Evolutionary conservation across 2,329 filamentous ascomycete species (phyloP).

Genomic region (Ophiocordyceps australis): DNA sequence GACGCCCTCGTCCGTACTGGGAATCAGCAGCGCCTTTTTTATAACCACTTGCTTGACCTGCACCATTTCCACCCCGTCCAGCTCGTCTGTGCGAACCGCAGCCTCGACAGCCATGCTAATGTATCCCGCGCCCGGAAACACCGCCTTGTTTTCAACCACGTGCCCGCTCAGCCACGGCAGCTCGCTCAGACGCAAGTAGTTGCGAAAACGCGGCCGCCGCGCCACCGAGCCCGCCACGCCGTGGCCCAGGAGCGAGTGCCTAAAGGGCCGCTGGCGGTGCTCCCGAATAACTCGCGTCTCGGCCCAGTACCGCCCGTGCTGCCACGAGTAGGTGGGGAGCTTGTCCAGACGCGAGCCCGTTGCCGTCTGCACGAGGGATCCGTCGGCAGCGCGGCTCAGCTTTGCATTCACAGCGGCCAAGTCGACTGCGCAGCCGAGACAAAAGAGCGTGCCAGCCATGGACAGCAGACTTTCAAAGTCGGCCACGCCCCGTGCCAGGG

Average conservation of each 20-base stretch:
- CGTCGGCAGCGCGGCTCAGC: neutral
- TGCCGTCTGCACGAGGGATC: too few relatives aligned
- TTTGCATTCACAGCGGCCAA: neutral
- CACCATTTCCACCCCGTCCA: slow-evolving; percentile 5
- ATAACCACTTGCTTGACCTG: slow-evolving; percentile 6
- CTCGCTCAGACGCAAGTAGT: slow-evolving; percentile 6
- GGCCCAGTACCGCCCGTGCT: slow-evolving; percentile 10
- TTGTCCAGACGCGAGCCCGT: too few relatives aligned
- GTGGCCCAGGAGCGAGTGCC: slow-evolving; percentile 12
- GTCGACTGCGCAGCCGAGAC: slow-evolving; percentile 1
- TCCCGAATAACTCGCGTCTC: slow-evolving; percentile 2
- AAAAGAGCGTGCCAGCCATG: slow-evolving; percentile 2
- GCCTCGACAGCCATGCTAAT: slow-evolving; percentile 11
- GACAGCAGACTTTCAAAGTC: slow-evolving; percentile 5
- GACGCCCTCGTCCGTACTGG: slow-evolving; percentile 7
- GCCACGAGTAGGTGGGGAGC: slow-evolving; percentile 21
- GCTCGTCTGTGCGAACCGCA: slow-evolving; percentile 3
- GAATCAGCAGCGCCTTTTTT: slow-evolving; percentile 8
- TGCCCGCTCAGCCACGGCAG: slow-evolving; percentile 14
- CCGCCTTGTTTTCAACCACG: slow-evolving; percentile 5
- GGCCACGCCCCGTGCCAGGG: slow-evolving; percentile 4
- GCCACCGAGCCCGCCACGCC: neutral
- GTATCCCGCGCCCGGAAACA: slow-evolving; percentile 20
- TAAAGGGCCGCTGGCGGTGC: slow-evolving; percentile 5
- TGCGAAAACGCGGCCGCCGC: slow-evolving; percentile 6